Conservation (phyloP, 1,139 yeast species). For the Kodamaea anthophila region DNA sequence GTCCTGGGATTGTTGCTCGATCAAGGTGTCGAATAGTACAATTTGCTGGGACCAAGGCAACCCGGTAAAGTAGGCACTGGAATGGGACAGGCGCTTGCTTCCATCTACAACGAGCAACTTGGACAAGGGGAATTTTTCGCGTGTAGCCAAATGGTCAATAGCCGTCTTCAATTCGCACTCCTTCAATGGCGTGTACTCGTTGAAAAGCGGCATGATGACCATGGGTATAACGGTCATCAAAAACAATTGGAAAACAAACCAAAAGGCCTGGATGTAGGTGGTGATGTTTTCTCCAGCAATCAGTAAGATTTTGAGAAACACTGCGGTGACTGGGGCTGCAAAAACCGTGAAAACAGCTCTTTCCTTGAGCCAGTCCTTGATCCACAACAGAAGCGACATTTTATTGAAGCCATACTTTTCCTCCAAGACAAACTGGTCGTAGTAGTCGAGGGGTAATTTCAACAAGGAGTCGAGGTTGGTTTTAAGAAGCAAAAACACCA, state of each 20-base stretch:
- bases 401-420: slow-evolving; percentile 92
- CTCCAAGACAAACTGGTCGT: slow-evolving; percentile 80
- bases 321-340: slow-evolving; percentile 70
- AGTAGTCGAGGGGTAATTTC: slow-evolving; percentile 65
- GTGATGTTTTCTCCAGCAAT: slow-evolving; percentile 78
- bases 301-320: slow-evolving; percentile 73
- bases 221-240: slow-evolving; percentile 74
- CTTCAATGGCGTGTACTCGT: slow-evolving; percentile 82
- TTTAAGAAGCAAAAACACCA: slow-evolving; percentile 47
- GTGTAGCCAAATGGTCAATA: slow-evolving; percentile 71
- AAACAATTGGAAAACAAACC: slow-evolving; percentile 64
- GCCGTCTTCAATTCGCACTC: slow-evolving; percentile 82
- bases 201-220: slow-evolving; percentile 85
- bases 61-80: slow-evolving; percentile 93
- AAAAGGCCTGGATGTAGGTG: slow-evolving; percentile 67
- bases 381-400: slow-evolving; percentile 63
- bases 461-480: slow-evolving; percentile 45
- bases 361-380: slow-evolving; percentile 63
- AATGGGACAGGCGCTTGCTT: slow-evolving; percentile 90
- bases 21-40: slow-evolving; percentile 85
- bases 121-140: slow-evolving; percentile 77
- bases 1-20: slow-evolving; percentile 65
- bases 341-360: slow-evolving; percentile 47
- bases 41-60: slow-evolving; percentile 96
- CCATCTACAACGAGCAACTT: slow-evolving; percentile 89